Evolutionary conservation across 495 filamentous ascomycete genomes (phyloP), one percentile per base, ranked within the genome.

Genomic region (Podospora didyma): DNA sequence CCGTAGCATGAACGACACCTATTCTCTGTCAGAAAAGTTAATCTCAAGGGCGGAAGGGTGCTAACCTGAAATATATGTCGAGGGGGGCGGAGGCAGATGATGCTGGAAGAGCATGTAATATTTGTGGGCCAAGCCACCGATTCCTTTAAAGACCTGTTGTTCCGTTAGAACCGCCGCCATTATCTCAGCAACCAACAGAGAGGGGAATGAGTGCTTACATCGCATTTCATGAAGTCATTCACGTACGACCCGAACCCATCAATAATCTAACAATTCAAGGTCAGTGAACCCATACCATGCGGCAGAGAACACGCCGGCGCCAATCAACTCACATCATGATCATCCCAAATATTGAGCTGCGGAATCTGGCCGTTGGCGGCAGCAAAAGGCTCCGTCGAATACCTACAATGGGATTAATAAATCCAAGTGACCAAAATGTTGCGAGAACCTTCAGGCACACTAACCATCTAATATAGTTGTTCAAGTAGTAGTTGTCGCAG

Each of bases 61-160:
- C 65, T 57, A 59, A 73, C 70, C 77, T 0, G 89, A 89, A 11
- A 89, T 94, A 68, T 86, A 96, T 2, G 92, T 94, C 5, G 86
- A 89, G 56, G 80, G 76, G 11, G 90, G 90, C 16, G 91, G 92
- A 16, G 90, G 78, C 23, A 92, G 76, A 59, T 97, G 93, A 57
- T 96, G 93, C 75, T 96, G 93, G 74, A 97, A 96, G 19, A 97
- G 80, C 70, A 92, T 83, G 66, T 96, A 96, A 72, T 96, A 95
- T 67, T 92, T 95, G 73, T 87, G 87, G 3, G 90, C 87, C 17
- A 87, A 82, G 21, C 89, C 89, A 10, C 92, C 92, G 59, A 97
- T 93, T 49, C 93, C 92, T 53, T 87, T 83, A 75, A 97, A 96
- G 34, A 96, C 89, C 61, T 63, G 24, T 14, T 7, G 7, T 21